Conservation (phyloP, 2,329 filamentous ascomycete genomes). For the Lasiodiplodia sp. region DNA sequence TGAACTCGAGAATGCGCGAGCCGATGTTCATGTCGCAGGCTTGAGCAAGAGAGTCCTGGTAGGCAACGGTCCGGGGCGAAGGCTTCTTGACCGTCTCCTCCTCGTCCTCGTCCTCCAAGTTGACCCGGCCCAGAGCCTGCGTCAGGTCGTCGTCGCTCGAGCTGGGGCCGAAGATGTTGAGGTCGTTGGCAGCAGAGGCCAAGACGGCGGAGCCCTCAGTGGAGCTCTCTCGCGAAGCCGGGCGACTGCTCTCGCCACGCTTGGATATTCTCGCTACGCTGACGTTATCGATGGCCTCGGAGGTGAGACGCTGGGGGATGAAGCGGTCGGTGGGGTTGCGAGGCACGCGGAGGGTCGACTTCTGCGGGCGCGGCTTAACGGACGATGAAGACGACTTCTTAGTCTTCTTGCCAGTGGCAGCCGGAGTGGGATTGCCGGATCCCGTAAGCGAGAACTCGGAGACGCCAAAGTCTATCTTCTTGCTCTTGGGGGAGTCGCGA, state of each 20-base stretch:
- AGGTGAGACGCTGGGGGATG: slow-evolving; percentile 91
- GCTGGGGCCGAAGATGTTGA: slow-evolving; percentile 67
- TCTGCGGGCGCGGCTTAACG: slow-evolving; percentile 42
- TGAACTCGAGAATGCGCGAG: slow-evolving; percentile 96
- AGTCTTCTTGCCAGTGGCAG: slow-evolving; percentile 58
- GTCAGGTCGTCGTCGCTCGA: slow-evolving; percentile 68
- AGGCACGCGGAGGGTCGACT: slow-evolving; percentile 39
- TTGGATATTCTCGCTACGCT: slow-evolving; percentile 62
- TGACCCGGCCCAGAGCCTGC: slow-evolving; percentile 51
- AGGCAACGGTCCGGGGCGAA: slow-evolving; percentile 86
- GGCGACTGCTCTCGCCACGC: slow-evolving; percentile 60
- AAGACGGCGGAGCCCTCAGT: slow-evolving; percentile 78
- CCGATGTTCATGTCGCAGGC: slow-evolving; percentile 93
- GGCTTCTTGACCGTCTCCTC: slow-evolving; percentile 73
- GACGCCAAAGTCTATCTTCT: slow-evolving; percentile 87
- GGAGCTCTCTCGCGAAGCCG: slow-evolving; percentile 73
- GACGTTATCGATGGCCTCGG: slow-evolving; percentile 83
- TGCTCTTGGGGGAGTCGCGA: slow-evolving; percentile 75
- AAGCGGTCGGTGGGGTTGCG: slow-evolving; percentile 87
- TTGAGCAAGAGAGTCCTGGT: slow-evolving; percentile 87
- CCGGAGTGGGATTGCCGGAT: slow-evolving; percentile 66
- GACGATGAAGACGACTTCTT: slow-evolving; percentile 42
- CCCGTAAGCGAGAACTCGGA: slow-evolving; percentile 92
- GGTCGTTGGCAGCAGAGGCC: slow-evolving; percentile 73
- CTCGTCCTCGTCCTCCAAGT: slow-evolving; percentile 69